Evolutionary conservation across 495 filamentous ascomycete species (phyloP).

Genomic region (Xylaria grammica): DNA sequence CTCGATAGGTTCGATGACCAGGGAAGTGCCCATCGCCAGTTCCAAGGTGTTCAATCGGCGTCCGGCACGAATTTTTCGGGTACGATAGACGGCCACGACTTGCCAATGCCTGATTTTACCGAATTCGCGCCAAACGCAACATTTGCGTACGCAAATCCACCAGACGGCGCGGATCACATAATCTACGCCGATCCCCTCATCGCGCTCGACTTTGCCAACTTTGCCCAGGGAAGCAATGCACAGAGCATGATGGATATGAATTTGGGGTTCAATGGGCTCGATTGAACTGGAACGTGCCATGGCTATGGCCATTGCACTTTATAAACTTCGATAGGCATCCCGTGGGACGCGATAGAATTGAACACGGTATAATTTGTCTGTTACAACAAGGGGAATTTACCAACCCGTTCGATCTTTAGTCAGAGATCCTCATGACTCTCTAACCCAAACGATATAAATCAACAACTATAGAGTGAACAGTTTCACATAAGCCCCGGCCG

Average conservation of each 20-base stretch:
- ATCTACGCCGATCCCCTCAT: neutral
- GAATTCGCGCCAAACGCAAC: neutral
- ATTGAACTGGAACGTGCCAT: neutral
- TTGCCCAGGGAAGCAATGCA: neutral
- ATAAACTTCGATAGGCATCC: too few species aligned
- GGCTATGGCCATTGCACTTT: too few species aligned
- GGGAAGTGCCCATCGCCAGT: neutral
- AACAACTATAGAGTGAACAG: neutral
- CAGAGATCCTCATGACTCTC: too few species aligned
- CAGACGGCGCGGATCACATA: neutral
- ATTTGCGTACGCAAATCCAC: neutral
- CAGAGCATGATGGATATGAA: neutral
- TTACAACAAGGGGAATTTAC: too few species aligned
- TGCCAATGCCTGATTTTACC: neutral
- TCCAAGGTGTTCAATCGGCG: neutral
- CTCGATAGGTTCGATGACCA: neutral
- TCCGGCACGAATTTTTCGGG: neutral
- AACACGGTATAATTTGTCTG: too few species aligned
- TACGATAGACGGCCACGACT: neutral
- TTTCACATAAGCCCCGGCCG: neutral
- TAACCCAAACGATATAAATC: too few species aligned
- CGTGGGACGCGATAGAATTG: too few species aligned
- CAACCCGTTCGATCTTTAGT: too few species aligned
- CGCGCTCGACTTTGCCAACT: constrained; percentile 7
- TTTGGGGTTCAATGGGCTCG: neutral